Base-by-base conservation (phyloP, 164 flowering plant species). In the Aristolochia fimbriata region DNA sequence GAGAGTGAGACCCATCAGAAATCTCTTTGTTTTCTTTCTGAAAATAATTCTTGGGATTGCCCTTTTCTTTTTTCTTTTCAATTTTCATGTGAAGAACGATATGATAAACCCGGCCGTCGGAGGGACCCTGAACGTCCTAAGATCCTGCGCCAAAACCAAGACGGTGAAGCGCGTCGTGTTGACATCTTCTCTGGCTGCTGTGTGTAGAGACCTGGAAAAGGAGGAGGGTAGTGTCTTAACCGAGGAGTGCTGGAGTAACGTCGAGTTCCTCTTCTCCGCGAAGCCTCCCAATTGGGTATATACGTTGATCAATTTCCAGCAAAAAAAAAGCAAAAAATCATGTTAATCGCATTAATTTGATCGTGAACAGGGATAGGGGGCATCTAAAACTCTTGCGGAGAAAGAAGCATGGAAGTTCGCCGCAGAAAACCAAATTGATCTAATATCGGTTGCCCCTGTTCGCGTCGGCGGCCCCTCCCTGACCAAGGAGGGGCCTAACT, bases 281-380 rank as follows among this genome's bases (percentile, higher is more conserved):
- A 88, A 83, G 71, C 91, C 88, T 30, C 86, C 88, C 1, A 77
- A 82, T 65, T 88, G 93, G 96, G 96, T 87, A 77, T 37, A 27
- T 27, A 27, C 5, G 8, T 37, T 1, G 43, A 37, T 37, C 43
- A 37, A 37, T 37, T 31, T 7, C 7, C 37, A 31, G 7, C 7
- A n/a, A n/a, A n/a, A 7, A 31, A 31, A 31, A 3, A 3, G 37
- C 37, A 31, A 31, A 7, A 31, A 31, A 31, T 31, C 37, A n/a
- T 27, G 5, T 27, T 27, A 27, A 27, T 27, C 30, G 30, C 5
- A 5, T 27, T 27, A 27, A 27, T 27, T n/a, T n/a, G n/a, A n/a
- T n/a, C 43, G 30, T 51, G 15, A 23, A 52, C 81, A 88, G 96
- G 88, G 86, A 13, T 89, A 89, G 53, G 81, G 81, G 57, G 57